Percentiles rank a stretch among this genome's conserved stretches.
Conservation (phyloP, 2,329 filamentous ascomycete species). For the Monilinia fructigena region DNA sequence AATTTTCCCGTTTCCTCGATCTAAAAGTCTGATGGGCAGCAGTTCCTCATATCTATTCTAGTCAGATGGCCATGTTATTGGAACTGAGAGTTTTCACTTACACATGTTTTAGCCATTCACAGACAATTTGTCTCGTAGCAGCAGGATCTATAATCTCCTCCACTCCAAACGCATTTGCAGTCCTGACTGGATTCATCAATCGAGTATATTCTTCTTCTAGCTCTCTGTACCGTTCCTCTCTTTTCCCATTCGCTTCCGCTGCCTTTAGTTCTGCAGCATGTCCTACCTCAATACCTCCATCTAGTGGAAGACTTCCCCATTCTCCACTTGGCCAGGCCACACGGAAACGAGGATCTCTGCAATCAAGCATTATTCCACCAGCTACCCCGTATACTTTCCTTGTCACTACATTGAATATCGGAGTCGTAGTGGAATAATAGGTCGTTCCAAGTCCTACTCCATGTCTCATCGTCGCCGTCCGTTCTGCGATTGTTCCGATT, state of each 20-base stretch:
- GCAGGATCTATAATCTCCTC: slow-evolving; percentile 66
- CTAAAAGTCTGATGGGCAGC: slow-evolving; percentile 33
- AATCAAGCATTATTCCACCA: slow-evolving; percentile 63
- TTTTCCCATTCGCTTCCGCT: slow-evolving; percentile 49
- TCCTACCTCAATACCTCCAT: slow-evolving; percentile 63
- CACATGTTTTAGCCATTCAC: slow-evolving; percentile 55
- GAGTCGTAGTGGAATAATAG: slow-evolving; percentile 61
- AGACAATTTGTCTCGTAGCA: slow-evolving; percentile 54
- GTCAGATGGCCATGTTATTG: neutral
- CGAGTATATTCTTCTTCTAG: slow-evolving; percentile 59
- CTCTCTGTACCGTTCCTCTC: slow-evolving; percentile 53
- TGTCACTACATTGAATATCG: slow-evolving; percentile 62
- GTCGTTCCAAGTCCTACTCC: slow-evolving; percentile 60
- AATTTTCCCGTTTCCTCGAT: slow-evolving; percentile 45
- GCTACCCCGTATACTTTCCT: slow-evolving; percentile 62
- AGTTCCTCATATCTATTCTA: slow-evolving; percentile 33
- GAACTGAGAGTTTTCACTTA: slow-evolving; percentile 38
- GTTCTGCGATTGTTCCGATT: slow-evolving; percentile 61
- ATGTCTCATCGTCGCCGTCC: slow-evolving; percentile 63
- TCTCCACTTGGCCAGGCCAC: slow-evolving; percentile 63
- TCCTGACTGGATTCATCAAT: slow-evolving; percentile 63
- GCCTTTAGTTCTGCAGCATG: slow-evolving; percentile 60
- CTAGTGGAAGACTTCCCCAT: slow-evolving; percentile 61
- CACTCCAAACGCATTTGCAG: slow-evolving; percentile 61
- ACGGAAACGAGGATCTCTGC: slow-evolving; percentile 58